Conservation (phyloP, 352 stramenopile genomes). For the Pythium plurisporium region DNA sequence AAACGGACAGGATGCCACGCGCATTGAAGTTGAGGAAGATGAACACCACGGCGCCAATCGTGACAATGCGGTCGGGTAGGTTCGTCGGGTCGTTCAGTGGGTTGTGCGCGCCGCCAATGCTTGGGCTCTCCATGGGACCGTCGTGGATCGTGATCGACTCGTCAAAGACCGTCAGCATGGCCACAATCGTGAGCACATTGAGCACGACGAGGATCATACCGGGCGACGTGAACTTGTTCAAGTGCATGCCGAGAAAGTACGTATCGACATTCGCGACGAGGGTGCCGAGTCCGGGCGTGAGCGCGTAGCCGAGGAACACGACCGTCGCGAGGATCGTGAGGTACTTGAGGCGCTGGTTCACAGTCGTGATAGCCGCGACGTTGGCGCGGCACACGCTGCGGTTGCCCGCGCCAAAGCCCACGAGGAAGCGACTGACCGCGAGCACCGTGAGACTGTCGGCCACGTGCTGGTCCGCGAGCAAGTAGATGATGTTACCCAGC, state of each 20-base stretch:
- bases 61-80: constrained; percentile 63
- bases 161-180: constrained; percentile 61
- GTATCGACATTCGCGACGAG: constrained; percentile 60
- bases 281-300: constrained; percentile 66
- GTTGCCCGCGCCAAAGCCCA: constrained; percentile 76
- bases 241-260: constrained; percentile 54
- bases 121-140: constrained; percentile 49
- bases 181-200: constrained; percentile 60
- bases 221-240: constrained; percentile 73
- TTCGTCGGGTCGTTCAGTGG: constrained; percentile 47
- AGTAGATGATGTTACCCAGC: constrained; percentile 71
- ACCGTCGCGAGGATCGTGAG: constrained; percentile 70
- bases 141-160: constrained; percentile 49
- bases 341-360: constrained; percentile 71
- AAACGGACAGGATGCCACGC: constrained; percentile 73
- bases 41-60: constrained; percentile 66
- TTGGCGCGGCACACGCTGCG: constrained; percentile 74
- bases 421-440: constrained; percentile 60
- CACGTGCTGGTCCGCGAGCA: constrained; percentile 60
- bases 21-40: constrained; percentile 80
- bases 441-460: constrained; percentile 47
- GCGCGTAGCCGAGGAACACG: constrained; percentile 69
- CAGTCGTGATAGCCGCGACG: constrained; percentile 60
- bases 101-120: constrained; percentile 30
- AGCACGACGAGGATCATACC: constrained; percentile 57